These are phyloP conservation scores for Psilocybe azurescens DNA, from an alignment of 768 basidiomycete genomes.

Conservation along the genomic window DNA sequence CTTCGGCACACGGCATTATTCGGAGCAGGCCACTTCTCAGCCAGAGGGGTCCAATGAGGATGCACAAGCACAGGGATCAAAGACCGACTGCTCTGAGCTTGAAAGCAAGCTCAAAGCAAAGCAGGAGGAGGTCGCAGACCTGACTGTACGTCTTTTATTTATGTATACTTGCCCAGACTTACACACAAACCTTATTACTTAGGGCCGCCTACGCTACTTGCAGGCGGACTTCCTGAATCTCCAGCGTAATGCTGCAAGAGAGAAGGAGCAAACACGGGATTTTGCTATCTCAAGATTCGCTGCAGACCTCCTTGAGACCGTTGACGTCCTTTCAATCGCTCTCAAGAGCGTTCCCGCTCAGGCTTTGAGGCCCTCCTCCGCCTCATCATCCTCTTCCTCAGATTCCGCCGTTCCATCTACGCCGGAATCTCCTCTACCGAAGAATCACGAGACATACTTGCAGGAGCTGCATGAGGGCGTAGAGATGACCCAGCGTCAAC, in stretches of 20 bases:
- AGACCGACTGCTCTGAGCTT: constrained; percentile 33
- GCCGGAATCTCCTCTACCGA: constrained; percentile 43
- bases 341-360: constrained; percentile 76
- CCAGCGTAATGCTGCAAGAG: constrained; percentile 88
- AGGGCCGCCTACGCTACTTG: constrained; percentile 90
- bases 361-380: constrained; percentile 36
- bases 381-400: constrained; percentile 19
- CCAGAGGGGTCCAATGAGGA: constrained; percentile 25
- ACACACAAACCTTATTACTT: not conserved
- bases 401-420: constrained; percentile 31
- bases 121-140: constrained; percentile 80
- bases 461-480: constrained; percentile 85
- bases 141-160: constrained; percentile 62
- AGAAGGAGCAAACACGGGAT: constrained; percentile 91
- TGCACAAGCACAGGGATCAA: constrained; percentile 29
- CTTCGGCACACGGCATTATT: constrained; percentile 55
- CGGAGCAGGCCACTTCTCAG: constrained; percentile 54
- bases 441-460: constrained; percentile 63
- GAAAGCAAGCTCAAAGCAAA: constrained; percentile 78
- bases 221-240: constrained; percentile 97
- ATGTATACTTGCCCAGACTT: no score
- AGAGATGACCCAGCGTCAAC: constrained; percentile 87
- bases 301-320: constrained; percentile 84
- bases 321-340: constrained; percentile 88
- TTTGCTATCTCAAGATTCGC: constrained; percentile 95